Base-by-base conservation (phyloP, 2,329 filamentous ascomycete species). In the Calonectria hawksworthii region DNA sequence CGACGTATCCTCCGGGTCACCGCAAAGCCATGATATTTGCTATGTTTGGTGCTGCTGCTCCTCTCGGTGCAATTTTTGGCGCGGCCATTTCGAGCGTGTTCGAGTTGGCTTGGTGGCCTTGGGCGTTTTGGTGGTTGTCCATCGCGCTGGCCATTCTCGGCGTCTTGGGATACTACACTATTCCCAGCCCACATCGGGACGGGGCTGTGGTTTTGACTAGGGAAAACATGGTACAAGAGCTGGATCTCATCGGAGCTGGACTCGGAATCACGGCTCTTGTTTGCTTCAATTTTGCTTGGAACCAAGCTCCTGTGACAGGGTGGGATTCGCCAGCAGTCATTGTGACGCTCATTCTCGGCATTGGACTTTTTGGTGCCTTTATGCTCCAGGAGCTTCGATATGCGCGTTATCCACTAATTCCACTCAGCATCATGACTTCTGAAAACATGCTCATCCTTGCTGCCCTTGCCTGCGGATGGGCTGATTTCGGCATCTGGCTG, bases 261-360 rank as follows among this genome's bases (percentile, higher is more conserved):
- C 84, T 18, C 80, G 91, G 91, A 0, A 86, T 93, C 21, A 84
- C 85, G 0, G 88, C 87, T 0, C 83, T 93, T 26, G 86, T 91
- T 0, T 82, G 93, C 14, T 86, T 93, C 82, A 92, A 92, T 78
- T 90, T 93, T 77, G 89, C 91, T 0, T 92, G 90, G 90, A 93
- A 92, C 76, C 90, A 93, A 79, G 91, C 88, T 0, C 87, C 90
- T 0, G 84, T 89, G 0, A 89, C 87, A 3, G 90, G 90, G 0
- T 93, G 91, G 92, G 73, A 84, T 6, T 83, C 86, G 8, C 84
- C 89, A 0, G 91, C 91, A 76, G 86, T 91, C 32, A 90, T 89
- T 77, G 81, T 89, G 1, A 82, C 89, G 1, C 83, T 94, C 2
- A 88, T 92, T 69, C 73, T 72, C n/a, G 34, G 69, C 28, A 3